Evolutionary conservation across 768 basidiomycete genomes (phyloP), one percentile per base, ranked within the genome.

Genomic region (Kwoniella europaea): DNA sequence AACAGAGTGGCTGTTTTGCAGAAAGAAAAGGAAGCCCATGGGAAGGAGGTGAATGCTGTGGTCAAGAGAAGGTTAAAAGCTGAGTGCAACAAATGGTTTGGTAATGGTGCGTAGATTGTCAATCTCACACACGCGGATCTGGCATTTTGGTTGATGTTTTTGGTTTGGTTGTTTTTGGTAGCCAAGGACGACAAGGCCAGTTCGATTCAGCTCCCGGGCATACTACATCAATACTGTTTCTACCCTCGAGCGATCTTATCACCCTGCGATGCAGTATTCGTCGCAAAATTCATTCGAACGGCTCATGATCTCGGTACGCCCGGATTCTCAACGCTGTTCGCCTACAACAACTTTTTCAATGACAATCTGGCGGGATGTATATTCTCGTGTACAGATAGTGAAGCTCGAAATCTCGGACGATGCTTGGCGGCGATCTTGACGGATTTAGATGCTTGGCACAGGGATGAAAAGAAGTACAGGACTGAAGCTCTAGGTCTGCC

Each of bases 321-420:
- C 10, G 91, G 91, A 2, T 99, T 98, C 82, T 90, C 91, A 46
- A 94, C 94, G 0, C 83, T 97, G 12, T 88, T 89, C 79, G 90
- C 91, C 70, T 97, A 94, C 78, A 90, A 95, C 83, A 91, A 88
- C 85, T 85, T 98, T 44, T 89, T 98, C 24, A 90, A 90, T 9
- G 92, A 93, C 54, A 90, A 92, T 72, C 87, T 97, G 62, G 90
- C 92, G 63, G 89, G 90, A 6, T 88, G 94, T 12, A 86, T 98
- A 24, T 97, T 94, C 82, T 91, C 93, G 0, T 95, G 94, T 78
- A 97, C 95, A 73, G 96, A 96, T 85, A 93, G 93, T 75, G 95
- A 99, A 84, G 94, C 94, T 13, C 89, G 91, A 62, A 98, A 98
- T 83, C 94, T 94, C 77, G 94, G 95, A 92, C 93, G 94, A 41